phyloP scores from a whole-genome alignment of 768 basidiomycete genomes.

The Mycena olivaceomarginata region DNA sequence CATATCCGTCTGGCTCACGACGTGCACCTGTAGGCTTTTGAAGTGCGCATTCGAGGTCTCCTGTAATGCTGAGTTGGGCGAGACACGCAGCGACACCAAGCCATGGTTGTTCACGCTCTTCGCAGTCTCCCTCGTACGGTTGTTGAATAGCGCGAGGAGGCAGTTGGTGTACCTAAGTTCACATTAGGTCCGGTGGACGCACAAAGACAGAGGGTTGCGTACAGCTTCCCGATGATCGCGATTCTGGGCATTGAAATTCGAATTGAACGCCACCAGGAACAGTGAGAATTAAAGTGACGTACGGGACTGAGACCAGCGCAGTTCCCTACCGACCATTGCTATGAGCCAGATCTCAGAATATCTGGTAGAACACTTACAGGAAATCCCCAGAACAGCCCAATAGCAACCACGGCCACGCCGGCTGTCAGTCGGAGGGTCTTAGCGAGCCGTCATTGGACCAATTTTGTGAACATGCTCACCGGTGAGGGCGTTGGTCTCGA shows the following conservation, averaged over 20 bases:
- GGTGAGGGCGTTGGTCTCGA: slow-evolving; percentile 28
- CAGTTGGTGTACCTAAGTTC: slow-evolving; percentile 29
- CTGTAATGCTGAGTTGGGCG: slow-evolving; percentile 3
- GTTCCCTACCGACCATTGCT: not conserved
- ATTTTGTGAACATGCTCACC: slow-evolving; percentile 17
- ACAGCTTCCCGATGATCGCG: slow-evolving; percentile 31
- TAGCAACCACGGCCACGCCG: slow-evolving; percentile 25
- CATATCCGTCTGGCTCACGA: too few species aligned
- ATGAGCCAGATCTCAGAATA: not conserved
- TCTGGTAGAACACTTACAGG: slow-evolving; percentile 15
- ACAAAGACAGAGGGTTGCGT: too few species aligned
- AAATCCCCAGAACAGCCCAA: slow-evolving; percentile 28
- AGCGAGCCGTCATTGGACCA: not conserved
- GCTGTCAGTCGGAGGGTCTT: slow-evolving; percentile 16
- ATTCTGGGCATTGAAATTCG: slow-evolving; percentile 8
- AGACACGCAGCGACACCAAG: not conserved
- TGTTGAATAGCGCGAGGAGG: not conserved
- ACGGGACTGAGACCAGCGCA: slow-evolving; percentile 14
- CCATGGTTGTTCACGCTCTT: not conserved
- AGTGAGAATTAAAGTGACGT: slow-evolving; percentile 2
- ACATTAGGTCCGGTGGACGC: too few species aligned
- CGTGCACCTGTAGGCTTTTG: too few species aligned
- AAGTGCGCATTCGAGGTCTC: not conserved
- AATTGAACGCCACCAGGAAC: not conserved
- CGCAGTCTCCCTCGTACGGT: slow-evolving; percentile 9